Base-by-base conservation (phyloP, 768 basidiomycete genomes). In the Flagelloscypha sp. region DNA sequence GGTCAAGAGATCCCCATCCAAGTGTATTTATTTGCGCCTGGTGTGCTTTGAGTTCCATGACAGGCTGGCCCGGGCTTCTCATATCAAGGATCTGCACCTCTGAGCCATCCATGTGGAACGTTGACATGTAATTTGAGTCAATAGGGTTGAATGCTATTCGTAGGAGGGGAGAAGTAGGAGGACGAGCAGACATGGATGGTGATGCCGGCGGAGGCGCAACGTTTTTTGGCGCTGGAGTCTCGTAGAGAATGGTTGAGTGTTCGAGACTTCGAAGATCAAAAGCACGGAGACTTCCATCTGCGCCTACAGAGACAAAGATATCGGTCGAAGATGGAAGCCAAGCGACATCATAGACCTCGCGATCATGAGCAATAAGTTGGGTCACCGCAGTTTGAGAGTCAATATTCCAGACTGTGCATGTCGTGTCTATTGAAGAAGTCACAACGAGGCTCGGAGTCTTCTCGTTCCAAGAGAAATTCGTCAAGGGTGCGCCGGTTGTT, bases 361-460 rank as follows among this genome's bases (percentile, higher is more conserved):
- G 78, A 66, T 97, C 92, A 59, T 95, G 94, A 0, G 94, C 92
- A 50, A 95, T 94, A 41, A 99, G 77, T 57, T 98, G 95, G 3
- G 95, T 99, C 53, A 98, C 77, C 17, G 95, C 94, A 6, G 84
- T 81, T 17, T 79, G 76, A 3, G 88, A 88, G 49, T 94, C 85
- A 53, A 99, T 87, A 58, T 99, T 95, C 95, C 95, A 99, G 16
- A 98, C 85, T 2, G 95, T 98, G 56, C 94, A 98, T 10, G 93
- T 95, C 33, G 95, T 99, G 54, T 99, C 95, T 48, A 98, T 94
- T 6, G 92, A 95, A 16, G 94, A 93, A 5, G 95, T 99, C 24
- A 98, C 94, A 48, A 98, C 81, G 33, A 88, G 76, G 43, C 78
- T 80, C 1, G 94, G 90, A 1, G 83, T 70, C 51, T 92, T 84